phyloP scores from a whole-genome alignment of 371 early-diverging fungal genomes.

The Chytridium lagenaria region DNA sequence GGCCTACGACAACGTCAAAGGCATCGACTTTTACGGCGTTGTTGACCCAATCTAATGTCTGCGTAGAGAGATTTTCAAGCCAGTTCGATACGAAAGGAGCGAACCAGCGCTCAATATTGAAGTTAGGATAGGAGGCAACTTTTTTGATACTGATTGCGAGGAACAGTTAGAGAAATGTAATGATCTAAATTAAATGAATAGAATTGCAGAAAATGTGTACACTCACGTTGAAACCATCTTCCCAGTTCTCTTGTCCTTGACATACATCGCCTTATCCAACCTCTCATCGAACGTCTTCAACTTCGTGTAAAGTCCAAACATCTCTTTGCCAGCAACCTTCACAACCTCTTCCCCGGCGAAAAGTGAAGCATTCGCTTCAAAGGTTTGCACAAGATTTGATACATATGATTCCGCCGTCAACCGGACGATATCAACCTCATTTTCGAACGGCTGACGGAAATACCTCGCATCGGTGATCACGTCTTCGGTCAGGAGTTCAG shows the following conservation, averaged over 20 bases:
- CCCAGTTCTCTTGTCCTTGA: conserved; percentile 42
- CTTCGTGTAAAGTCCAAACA: conserved; percentile 48
- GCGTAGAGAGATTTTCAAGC: conserved; percentile 43
- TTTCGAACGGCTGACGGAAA: conserved; percentile 46
- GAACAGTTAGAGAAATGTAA: conserved; percentile 13
- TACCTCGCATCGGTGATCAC: conserved; percentile 51
- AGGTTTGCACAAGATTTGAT: conserved; percentile 40
- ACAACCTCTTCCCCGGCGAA: conserved; percentile 38
- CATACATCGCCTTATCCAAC: too few species aligned
- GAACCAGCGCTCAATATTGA: conserved; percentile 51
- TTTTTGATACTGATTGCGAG: too few species aligned
- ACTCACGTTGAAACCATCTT: conserved; percentile 48
- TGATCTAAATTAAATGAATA: background rate
- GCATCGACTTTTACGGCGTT: conserved; percentile 50
- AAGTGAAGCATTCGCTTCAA: conserved; percentile 37
- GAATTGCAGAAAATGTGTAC: background rate
- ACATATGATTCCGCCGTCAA: conserved; percentile 47
- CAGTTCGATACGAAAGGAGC: conserved; percentile 49
- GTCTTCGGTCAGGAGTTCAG: conserved; percentile 48
- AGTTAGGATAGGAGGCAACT: too few species aligned
- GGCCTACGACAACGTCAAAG: conserved; percentile 42
- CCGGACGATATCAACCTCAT: conserved; percentile 48
- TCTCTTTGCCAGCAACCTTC: conserved; percentile 41
- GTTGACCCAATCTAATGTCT: conserved; percentile 50
- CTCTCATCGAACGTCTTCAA: conserved; percentile 50